These are phyloP conservation scores for Atkinsonella hypoxylon DNA, from an alignment of 2,329 filamentous ascomycete genomes.

Conservation along the genomic window DNA sequence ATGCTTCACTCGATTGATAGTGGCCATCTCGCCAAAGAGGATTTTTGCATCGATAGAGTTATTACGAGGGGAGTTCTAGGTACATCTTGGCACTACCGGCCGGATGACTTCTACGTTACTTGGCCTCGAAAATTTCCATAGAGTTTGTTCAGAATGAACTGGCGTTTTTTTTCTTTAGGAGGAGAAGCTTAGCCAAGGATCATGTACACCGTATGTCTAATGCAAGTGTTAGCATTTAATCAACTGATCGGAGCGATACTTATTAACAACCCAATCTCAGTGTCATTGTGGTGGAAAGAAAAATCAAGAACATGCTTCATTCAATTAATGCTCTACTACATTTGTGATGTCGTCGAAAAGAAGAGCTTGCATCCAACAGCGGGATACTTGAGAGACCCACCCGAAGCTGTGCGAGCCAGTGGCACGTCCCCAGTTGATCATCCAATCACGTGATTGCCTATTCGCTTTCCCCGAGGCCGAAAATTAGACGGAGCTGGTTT, in stretches of 20 bases:
- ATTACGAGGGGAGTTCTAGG: conserved; percentile 19
- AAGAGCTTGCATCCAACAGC: too few relatives aligned
- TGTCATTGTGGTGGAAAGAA: background rate
- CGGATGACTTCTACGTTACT: conserved; percentile 17
- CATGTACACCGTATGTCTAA: background rate
- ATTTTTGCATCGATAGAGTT: conserved; percentile 17
- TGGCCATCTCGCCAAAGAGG: conserved; percentile 12
- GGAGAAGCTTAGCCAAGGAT: background rate
- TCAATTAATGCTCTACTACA: too few relatives aligned
- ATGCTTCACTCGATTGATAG: conserved; percentile 18
- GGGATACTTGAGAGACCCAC: background rate
- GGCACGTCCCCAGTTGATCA: background rate
- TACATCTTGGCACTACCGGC: conserved; percentile 20
- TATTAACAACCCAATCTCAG: background rate
- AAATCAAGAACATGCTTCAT: too few relatives aligned
- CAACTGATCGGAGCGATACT: background rate
- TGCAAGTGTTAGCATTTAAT: background rate
- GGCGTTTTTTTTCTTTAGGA: too few relatives aligned
- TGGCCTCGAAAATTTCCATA: conserved; percentile 20
- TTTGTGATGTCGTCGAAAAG: too few relatives aligned
- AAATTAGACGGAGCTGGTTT: conserved; percentile 32
- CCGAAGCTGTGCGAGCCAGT: background rate
- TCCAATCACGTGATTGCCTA: conserved; percentile 24
- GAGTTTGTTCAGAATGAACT: too few relatives aligned
- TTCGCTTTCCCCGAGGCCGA: conserved; percentile 22